phyloP scores from a whole-genome alignment of 768 basidiomycete genomes.

The Trametes sanguinea region DNA sequence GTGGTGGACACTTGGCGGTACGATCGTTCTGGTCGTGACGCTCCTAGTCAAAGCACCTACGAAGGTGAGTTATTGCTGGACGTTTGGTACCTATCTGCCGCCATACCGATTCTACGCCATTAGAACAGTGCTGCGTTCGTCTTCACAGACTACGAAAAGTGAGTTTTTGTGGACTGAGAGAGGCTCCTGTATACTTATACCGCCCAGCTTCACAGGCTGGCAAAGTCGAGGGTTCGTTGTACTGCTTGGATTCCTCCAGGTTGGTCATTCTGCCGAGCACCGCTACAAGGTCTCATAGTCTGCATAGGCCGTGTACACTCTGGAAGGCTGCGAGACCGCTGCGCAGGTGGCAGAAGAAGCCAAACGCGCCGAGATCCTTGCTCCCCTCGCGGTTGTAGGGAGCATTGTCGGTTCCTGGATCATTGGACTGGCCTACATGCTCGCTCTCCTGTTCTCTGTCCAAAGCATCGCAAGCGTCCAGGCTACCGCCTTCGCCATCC shows the following conservation, averaged over 20 bases:
- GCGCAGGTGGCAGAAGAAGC: slow-evolving; percentile 67
- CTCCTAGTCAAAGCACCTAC: slow-evolving; percentile 57
- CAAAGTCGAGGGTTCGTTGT: slow-evolving; percentile 54
- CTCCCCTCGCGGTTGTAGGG: slow-evolving; percentile 57
- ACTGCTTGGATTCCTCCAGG: slow-evolving; percentile 57
- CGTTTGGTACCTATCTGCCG: not conserved
- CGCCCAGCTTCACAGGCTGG: slow-evolving; percentile 56
- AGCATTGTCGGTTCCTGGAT: slow-evolving; percentile 59
- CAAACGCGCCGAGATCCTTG: slow-evolving; percentile 54
- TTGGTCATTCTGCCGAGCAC: slow-evolving; percentile 6
- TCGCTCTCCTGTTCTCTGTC: slow-evolving; percentile 58
- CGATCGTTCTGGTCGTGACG: slow-evolving; percentile 56
- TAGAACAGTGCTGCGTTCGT: slow-evolving; percentile 56
- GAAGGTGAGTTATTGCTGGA: slow-evolving; percentile 38
- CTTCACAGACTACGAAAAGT: slow-evolving; percentile 61
- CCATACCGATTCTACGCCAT: no score
- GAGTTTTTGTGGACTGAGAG: slow-evolving; percentile 5
- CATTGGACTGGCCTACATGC: slow-evolving; percentile 58
- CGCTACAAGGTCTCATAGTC: not conserved
- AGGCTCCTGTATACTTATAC: not conserved
- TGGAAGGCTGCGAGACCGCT: slow-evolving; percentile 64
- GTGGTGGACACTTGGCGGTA: slow-evolving; percentile 65
- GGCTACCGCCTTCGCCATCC: slow-evolving; percentile 53
- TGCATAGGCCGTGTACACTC: slow-evolving; percentile 55
- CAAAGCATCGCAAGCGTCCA: slow-evolving; percentile 54